Conservation (phyloP, 768 basidiomycete genomes). For the Russula olivacea region DNA sequence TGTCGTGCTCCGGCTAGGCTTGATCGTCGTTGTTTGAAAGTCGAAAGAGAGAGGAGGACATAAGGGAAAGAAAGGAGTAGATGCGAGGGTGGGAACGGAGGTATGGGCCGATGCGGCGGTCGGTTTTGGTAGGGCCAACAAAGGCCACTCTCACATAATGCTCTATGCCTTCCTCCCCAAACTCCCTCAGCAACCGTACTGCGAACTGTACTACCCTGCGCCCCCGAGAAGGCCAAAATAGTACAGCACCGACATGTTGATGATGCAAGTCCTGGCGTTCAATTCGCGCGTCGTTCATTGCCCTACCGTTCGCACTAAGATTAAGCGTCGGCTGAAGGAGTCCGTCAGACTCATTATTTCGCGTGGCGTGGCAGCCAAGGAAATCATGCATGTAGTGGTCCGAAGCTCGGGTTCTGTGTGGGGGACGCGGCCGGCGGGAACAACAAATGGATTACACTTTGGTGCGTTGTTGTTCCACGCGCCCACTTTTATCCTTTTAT, state of each 20-base stretch:
- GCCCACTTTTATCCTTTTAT: not conserved
- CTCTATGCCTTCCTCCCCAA: slow-evolving; percentile 13
- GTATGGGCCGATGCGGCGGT: too few species aligned
- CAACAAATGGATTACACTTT: not conserved
- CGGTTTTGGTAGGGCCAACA: too few species aligned
- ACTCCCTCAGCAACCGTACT: not conserved
- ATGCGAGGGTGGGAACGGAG: too few species aligned
- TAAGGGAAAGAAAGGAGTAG: too few species aligned
- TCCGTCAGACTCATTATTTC: slow-evolving; percentile 6
- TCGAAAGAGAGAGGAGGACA: too few species aligned
- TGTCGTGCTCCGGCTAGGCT: too few species aligned
- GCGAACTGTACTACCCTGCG: slow-evolving; percentile 10
- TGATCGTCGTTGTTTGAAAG: too few species aligned
- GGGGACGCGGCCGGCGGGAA: slow-evolving; percentile 14
- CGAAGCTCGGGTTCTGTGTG: not conserved
- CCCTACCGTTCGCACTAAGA: not conserved
- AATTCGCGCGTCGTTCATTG: not conserved
- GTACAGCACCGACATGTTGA: slow-evolving; percentile 1
- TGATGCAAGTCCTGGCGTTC: slow-evolving; percentile 1
- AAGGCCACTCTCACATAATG: too few species aligned
- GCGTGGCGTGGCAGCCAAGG: slow-evolving; percentile 4
- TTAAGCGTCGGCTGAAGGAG: slow-evolving; percentile 10
- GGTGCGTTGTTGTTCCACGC: not conserved
- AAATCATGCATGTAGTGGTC: not conserved
- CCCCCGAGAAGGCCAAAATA: not conserved